A percentile compares a stretch with the other conserved stretches of the same genome.
phyloP scores from a whole-genome alignment of 352 stramenopile species.

The Pythium phragmitis region DNA sequence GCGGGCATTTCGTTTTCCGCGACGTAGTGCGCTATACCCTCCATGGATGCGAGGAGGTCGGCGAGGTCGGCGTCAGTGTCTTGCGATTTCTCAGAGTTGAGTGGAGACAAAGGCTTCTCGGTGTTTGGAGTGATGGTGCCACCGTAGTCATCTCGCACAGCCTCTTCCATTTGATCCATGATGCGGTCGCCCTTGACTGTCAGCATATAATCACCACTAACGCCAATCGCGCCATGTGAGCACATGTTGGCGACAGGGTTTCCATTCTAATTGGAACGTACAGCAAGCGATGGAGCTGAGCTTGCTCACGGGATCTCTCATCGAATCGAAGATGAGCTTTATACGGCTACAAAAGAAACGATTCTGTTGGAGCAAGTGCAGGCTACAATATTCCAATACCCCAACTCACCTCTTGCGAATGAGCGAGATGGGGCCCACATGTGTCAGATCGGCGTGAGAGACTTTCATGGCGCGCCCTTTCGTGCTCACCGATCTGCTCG shows the following conservation, averaged over 20 bases:
- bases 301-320: constrained; percentile 13
- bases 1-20: constrained; percentile 30
- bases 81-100: not conserved
- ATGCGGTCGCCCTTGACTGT: constrained; percentile 39
- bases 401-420: not conserved
- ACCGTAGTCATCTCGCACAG: constrained; percentile 4
- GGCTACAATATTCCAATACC: not conserved
- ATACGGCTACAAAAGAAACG: not conserved
- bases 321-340: not conserved
- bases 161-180: constrained; percentile 51
- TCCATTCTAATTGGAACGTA: constrained; percentile 18
- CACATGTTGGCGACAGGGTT: not conserved
- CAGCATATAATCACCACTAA: constrained; percentile 55
- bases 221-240: not conserved
- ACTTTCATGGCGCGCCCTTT: not conserved
- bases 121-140: too few relatives aligned
- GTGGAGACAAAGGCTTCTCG: not conserved
- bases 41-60: constrained; percentile 29
- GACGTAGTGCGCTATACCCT: constrained; percentile 56
- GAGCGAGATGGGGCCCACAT: not conserved
- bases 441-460: not conserved
- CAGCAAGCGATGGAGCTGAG: constrained; percentile 45
- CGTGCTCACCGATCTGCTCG: not conserved
- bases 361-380: not conserved
- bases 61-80: constrained; percentile 3